Evolutionary conservation across 129 eudicot genomes (phyloP), one percentile per base, ranked within the genome.

Genomic region (Heracleum sosnowskyi): DNA sequence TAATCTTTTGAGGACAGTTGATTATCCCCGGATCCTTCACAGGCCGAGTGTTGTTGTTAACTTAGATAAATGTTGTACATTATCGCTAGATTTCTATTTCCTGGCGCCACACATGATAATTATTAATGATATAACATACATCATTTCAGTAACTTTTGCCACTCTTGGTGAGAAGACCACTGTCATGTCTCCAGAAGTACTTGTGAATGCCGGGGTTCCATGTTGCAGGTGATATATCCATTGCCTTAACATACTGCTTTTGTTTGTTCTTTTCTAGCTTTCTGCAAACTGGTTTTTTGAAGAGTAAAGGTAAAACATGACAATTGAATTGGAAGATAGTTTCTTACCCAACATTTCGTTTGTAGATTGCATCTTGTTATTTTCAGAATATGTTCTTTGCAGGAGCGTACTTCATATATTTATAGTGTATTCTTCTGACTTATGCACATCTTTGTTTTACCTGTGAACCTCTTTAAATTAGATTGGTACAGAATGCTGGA

Each of bases 151-250:
- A 78, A 90, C 92, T 35, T 95, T 95, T 86, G 88, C 96, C 15
- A 90, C 88, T 63, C 98, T 95, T 79, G 98, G 92, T 44, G 92
- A 87, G 91, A 95, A 91, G 87, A 95, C 94, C 71, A 95, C 97
- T 13, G 91, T 95, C 78, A 90, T 95, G 91, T 91, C 98, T 47
- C 98, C 98, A 4, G 97, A 95, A 86, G 94, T 94, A 78, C 91
- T 94, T 40, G 73, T 91, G 45, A 87, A 72, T 76, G 96, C 97
- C 22, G 96, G 97, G 41, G 90, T 94, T 79, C 97, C 98, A 66
- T 94, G 98, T 82, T 94, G 94, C 96, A 90, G 98, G 98, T 94
- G 40, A 83, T 33, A 26, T 53, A 45, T 75, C 45, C 47, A 77
- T 73, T 63, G 24, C 63, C 37, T 6, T 28, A 18, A 41, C 0